Base-by-base conservation (phyloP, 2,329 filamentous ascomycete genomes). In the Didymella exigua region DNA sequence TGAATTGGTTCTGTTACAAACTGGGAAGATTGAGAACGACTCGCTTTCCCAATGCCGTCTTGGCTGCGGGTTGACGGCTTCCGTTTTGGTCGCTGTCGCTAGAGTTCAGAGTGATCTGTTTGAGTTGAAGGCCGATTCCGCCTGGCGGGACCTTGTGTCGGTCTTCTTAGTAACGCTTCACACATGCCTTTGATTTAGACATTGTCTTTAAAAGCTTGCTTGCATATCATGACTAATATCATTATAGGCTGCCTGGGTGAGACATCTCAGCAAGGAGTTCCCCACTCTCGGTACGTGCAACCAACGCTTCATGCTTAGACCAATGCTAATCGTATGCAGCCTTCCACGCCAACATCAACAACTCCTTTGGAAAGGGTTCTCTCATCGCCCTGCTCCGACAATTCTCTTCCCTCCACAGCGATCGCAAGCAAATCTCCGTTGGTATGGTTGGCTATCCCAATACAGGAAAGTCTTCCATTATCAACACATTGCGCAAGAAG, bases 101-200 rank as follows among this genome's bases (percentile, higher is more conserved):
- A 86, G 83, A 88, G 84, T 80, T 79, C 79, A 83, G 60, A 83
- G 84, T 95, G 91, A 88, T 89, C 89, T 88, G 87, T 91, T 89
- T 91, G 93, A 98, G 95, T 98, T 97, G 95, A 98, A 89, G 82
- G 82, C 86, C 86, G 85, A 84, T 86, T 85, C 85, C 82, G 79
- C 84, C 75, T 74, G 67, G 72, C 72, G 83, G 83, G 79, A 78
- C 78, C 78, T 49, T 49, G 79, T 93, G 87, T 89, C 86, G 85
- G 84, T 84, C 82, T 90, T 98, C 95, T 96, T 99, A 99, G 95
- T 98, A 89, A 91, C 89, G 90, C 90, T 89, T 89, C 93, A 93
- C 85, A 99, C 89, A 93, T 86, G 66, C 67, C 59, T 56, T 68
- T 70, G 62, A 65, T 58, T 64, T 49, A 6, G 13, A 21, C 27